phyloP scores from a whole-genome alignment of 2,329 filamentous ascomycete genomes.

The Talaromyces albobiverticillius region DNA sequence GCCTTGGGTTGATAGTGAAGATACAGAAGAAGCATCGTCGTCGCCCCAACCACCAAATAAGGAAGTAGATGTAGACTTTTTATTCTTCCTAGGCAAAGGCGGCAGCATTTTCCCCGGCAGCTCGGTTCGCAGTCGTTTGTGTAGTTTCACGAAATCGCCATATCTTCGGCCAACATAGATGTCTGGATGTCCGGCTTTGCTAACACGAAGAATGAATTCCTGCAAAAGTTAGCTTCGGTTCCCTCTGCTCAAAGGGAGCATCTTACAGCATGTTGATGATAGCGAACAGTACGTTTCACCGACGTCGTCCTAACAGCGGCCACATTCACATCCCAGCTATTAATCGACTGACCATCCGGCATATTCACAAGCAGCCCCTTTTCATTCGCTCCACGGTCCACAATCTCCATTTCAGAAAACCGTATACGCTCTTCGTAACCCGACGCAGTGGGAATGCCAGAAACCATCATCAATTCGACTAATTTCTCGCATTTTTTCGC shows the following conservation, averaged over 20 bases:
- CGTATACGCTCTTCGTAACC: slow-evolving; percentile 97
- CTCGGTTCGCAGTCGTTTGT: slow-evolving; percentile 76
- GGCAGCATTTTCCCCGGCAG: slow-evolving; percentile 87
- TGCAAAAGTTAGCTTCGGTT: slow-evolving; percentile 30
- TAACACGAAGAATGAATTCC: slow-evolving; percentile 89
- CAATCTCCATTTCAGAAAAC: slow-evolving; percentile 94
- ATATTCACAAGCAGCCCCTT: slow-evolving; percentile 81
- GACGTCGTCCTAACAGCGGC: slow-evolving; percentile 79
- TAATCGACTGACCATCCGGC: slow-evolving; percentile 86
- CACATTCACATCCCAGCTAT: slow-evolving; percentile 97
- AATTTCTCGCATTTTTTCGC: slow-evolving; percentile 92
- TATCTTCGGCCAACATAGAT: slow-evolving; percentile 81
- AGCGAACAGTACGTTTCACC: slow-evolving; percentile 79
- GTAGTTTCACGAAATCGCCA: slow-evolving; percentile 78
- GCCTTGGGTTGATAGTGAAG: slow-evolving; percentile 71
- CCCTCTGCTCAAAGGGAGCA: neutral
- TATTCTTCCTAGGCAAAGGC: slow-evolving; percentile 87
- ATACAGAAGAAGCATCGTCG: slow-evolving; percentile 76
- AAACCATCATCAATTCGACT: slow-evolving; percentile 99
- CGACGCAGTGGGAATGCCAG: slow-evolving; percentile 88
- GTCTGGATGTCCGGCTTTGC: slow-evolving; percentile 71
- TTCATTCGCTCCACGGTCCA: slow-evolving; percentile 89
- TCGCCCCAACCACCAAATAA: slow-evolving; percentile 62
- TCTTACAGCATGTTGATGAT: slow-evolving; percentile 86
- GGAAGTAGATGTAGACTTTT: slow-evolving; percentile 65